Evolutionary conservation across 208 protist species (phyloP), one percentile per base, ranked within the genome.

Genomic region (Trypanosoma cruzi): DNA sequence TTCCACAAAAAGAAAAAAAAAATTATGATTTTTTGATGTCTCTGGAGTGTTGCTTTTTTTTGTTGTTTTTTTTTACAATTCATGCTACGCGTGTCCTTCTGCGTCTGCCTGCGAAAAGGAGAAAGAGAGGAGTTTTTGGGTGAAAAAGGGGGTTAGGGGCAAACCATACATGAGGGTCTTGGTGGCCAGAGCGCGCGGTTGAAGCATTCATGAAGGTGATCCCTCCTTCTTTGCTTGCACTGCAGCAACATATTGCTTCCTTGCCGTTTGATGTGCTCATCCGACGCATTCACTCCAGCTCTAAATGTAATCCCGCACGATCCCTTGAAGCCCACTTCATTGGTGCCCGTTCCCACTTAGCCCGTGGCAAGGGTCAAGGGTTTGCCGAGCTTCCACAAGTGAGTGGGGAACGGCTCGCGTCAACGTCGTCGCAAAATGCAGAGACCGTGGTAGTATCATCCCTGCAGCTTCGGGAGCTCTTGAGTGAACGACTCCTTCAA

Each of bases 251-350:
- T 10, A 65, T 77, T 18, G 55, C 50, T 6, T 34, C 46, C 26
- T 73, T 93, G 31, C 68, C 88, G 18, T 75, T 94, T 40, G 85
- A 91, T 50, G 78, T 84, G 13, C 54, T 94, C n/a, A 77, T 94
- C 11, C 85, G 88, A 3, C 85, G 88, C 24, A 78, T 94, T 74
- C 88, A 94, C 68, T 94, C 88, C 4, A 88, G 80, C 68, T 90
- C 88, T 0, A 64, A 82, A 34, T 75, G 71, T 24, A 90, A 94
- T 46, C 77, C 75, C 0, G 68, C 85, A 7, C 85, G 88, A 34
- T 84, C 79, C 8, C 81, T 94, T 7, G 83, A 86, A 56, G 81
- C 84, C 0, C 88, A 94, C 73, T 94, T 94, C 71, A 29, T 64
- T n/a, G 58, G 58, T 40, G 4, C 32, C 20, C 1, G 24, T 46